These are phyloP conservation scores for Fibroporia radiculosa DNA, from an alignment of 768 basidiomycete species.

Conservation along the genomic window DNA sequence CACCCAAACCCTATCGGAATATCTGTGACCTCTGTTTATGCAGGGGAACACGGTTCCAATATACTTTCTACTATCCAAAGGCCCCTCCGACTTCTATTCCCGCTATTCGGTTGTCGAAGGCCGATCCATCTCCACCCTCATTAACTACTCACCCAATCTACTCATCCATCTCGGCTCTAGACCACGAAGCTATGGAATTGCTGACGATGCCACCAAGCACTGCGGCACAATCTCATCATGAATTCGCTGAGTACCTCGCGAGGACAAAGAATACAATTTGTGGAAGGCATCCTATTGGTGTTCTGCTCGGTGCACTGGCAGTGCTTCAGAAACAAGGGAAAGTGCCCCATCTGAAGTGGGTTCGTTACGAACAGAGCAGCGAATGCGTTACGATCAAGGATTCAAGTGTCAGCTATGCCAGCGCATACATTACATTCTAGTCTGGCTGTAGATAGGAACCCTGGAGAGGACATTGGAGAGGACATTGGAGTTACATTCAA, in stretches of 20 bases:
- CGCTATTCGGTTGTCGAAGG: constrained; percentile 44
- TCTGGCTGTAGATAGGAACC: not conserved
- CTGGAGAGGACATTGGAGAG: too few species aligned
- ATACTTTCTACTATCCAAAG: constrained; percentile 80
- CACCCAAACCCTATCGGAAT: not conserved
- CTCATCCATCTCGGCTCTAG: constrained; percentile 74
- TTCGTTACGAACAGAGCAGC: constrained; percentile 91
- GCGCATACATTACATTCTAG: constrained; percentile 69
- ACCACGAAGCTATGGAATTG: constrained; percentile 78
- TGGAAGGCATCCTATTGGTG: constrained; percentile 92
- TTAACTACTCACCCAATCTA: constrained; percentile 59
- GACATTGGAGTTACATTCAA: too few species aligned
- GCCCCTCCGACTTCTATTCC: constrained; percentile 39
- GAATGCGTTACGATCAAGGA: constrained; percentile 58
- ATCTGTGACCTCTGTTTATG: not conserved
- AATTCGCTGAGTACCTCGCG: constrained; percentile 61
- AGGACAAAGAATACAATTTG: constrained; percentile 93
- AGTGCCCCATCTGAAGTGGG: constrained; percentile 57
- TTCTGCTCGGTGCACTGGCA: constrained; percentile 73
- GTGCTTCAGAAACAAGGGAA: constrained; percentile 38
- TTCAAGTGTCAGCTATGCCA: constrained; percentile 96
- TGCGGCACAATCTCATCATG: constrained; percentile 45
- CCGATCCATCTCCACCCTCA: constrained; percentile 28
- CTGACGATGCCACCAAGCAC: constrained; percentile 50
- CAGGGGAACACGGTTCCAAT: constrained; percentile 82